phyloP scores from a whole-genome alignment of 2,329 filamentous ascomycete species.

The Trichothecium roseum region DNA sequence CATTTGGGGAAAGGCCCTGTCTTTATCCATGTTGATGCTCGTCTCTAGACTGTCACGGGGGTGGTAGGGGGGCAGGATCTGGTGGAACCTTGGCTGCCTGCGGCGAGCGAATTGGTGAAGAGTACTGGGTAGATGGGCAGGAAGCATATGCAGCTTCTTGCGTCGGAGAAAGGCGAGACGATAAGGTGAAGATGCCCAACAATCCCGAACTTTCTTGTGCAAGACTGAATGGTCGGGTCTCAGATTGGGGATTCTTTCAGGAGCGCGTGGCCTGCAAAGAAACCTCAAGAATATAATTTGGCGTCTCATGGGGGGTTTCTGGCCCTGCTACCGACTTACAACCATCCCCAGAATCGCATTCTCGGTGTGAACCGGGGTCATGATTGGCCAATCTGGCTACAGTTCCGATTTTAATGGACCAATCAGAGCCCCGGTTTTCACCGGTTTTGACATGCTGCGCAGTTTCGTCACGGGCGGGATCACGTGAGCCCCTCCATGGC shows the following conservation, averaged over 20 bases:
- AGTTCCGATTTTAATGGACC: constrained; percentile 3
- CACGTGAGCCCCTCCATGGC: constrained; percentile 8
- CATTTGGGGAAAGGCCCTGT: constrained; percentile 22
- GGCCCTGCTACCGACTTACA: constrained; percentile 26
- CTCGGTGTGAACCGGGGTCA: constrained; percentile 15
- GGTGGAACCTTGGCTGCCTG: constrained; percentile 29
- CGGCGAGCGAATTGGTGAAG: constrained; percentile 19
- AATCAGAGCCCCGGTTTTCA: constrained; percentile 6
- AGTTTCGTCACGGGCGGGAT: constrained; percentile 3
- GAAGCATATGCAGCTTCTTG: constrained; percentile 18
- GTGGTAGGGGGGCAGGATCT: constrained; percentile 13
- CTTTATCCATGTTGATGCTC: constrained; percentile 26
- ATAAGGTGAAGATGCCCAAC: constrained; percentile 29
- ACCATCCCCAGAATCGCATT: constrained; percentile 21
- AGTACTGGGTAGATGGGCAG: no score
- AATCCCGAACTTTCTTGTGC: constrained; percentile 24
- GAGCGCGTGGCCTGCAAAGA: constrained; percentile 23
- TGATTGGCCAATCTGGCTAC: constrained; percentile 9
- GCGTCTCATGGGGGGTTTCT: constrained; percentile 19
- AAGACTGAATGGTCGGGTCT: constrained; percentile 24
- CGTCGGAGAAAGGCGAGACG: constrained; percentile 18
- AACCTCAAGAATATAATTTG: constrained; percentile 22
- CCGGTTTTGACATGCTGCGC: constrained; percentile 9
- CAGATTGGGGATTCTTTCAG: constrained; percentile 7
- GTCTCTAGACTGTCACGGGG: constrained; percentile 25